These are phyloP conservation scores for Rhizomucor miehei DNA, from an alignment of 371 early-diverging fungal species.

Conservation along the genomic window DNA sequence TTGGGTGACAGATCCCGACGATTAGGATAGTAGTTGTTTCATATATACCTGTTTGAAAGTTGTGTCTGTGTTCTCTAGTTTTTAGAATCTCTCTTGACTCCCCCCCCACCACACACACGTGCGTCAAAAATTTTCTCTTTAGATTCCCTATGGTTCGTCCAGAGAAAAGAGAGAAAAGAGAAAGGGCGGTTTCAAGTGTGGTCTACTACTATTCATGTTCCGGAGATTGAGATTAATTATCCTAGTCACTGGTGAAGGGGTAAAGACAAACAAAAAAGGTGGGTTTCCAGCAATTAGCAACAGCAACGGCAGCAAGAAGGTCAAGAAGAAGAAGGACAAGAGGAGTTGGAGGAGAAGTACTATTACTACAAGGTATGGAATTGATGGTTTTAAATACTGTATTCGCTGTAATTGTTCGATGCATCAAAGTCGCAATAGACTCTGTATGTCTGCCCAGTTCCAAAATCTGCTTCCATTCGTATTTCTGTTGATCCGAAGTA, in stretches of 20 bases:
- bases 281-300: too few species aligned
- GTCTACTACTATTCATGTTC: too few species aligned
- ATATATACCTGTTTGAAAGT: too few species aligned
- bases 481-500: conserved; percentile 49
- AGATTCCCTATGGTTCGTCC: conserved; percentile 2
- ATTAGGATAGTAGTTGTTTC: conserved; percentile 8
- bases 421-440: conserved; percentile 47
- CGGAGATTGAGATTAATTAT: too few species aligned
- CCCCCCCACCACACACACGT: not conserved
- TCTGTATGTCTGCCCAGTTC: conserved; percentile 29
- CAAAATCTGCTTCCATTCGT: conserved; percentile 50
- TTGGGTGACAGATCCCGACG: conserved; percentile 47
- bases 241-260: too few species aligned
- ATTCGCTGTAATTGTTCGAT: conserved; percentile 1
- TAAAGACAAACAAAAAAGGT: not conserved
- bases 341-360: too few species aligned
- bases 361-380: not conserved
- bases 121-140: conserved; percentile 1
- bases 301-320: not conserved
- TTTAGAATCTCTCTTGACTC: not conserved
- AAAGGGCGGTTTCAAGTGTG: too few species aligned
- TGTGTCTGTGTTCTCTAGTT: not conserved
- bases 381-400: not conserved
- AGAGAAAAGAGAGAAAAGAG: not conserved
- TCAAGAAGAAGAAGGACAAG: not conserved